Evolutionary conservation across 129 eudicot genomes (phyloP).

Genomic region (Gnaphalium uliginosum): DNA sequence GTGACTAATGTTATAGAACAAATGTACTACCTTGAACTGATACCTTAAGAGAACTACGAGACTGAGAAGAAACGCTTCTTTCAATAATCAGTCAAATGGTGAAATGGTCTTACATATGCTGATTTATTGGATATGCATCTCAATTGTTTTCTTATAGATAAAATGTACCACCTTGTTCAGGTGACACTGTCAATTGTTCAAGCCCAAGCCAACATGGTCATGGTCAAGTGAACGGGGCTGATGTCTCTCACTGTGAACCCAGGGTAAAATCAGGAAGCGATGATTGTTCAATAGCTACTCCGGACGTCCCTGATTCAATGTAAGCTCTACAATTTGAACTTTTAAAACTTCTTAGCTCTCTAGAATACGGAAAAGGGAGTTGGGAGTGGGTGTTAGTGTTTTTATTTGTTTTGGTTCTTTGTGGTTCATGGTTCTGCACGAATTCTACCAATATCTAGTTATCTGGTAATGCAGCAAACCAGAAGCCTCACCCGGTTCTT

Average conservation of each 20-base stretch:
- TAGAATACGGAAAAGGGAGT: conserved; percentile 3
- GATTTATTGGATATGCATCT: background rate
- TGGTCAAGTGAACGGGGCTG: conserved; percentile 36
- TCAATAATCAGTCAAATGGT: background rate
- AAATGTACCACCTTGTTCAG: conserved; percentile 34
- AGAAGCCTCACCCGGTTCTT: conserved; percentile 46
- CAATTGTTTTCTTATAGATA: conserved; percentile 7
- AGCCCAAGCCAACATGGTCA: conserved; percentile 31
- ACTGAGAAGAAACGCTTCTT: background rate
- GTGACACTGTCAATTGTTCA: conserved; percentile 31
- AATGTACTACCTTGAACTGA: background rate
- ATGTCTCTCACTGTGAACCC: conserved; percentile 37
- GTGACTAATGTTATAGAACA: background rate
- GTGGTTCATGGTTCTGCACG: conserved; percentile 6
- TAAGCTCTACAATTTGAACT: conserved; percentile 33
- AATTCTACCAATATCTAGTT: conserved; percentile 30
- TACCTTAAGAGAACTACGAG: background rate
- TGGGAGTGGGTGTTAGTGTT: conserved; percentile 5
- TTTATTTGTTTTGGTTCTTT: conserved; percentile 13
- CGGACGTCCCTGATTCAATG: conserved; percentile 40
- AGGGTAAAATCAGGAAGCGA: conserved; percentile 24
- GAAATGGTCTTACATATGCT: background rate
- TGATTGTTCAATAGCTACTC: conserved; percentile 31
- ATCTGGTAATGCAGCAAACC: conserved; percentile 47
- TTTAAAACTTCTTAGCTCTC: conserved; percentile 12